Conservation (phyloP, 352 stramenopile genomes). For the Phytophthora citricola region DNA sequence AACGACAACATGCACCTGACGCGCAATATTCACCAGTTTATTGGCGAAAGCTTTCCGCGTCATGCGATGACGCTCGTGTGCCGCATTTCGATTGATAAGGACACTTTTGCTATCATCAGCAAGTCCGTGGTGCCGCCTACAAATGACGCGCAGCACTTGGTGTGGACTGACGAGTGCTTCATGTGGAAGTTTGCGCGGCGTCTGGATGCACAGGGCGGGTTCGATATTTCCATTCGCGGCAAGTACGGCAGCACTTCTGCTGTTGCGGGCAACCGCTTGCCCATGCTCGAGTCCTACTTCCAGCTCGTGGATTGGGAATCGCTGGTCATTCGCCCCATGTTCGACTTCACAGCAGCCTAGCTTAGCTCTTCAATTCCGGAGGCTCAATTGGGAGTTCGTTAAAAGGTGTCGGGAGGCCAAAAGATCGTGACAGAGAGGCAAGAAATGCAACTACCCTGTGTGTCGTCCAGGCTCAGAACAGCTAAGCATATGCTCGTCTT, state of each 20-base stretch:
- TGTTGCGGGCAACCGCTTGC: constrained; percentile 81
- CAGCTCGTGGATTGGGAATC: constrained; percentile 88
- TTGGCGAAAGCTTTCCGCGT: constrained; percentile 85
- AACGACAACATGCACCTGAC: constrained; percentile 89
- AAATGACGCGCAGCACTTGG: constrained; percentile 84
- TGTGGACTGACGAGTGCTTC: constrained; percentile 90
- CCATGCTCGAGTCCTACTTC: constrained; percentile 88
- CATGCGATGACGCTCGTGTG: constrained; percentile 86
- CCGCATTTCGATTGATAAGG: constrained; percentile 82
- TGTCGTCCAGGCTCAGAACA: constrained; percentile 7
- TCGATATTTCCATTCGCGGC: constrained; percentile 77
- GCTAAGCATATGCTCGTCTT: constrained; percentile 23
- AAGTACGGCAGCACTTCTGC: constrained; percentile 87
- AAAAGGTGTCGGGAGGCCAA: constrained; percentile 17
- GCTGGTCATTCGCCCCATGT: constrained; percentile 81
- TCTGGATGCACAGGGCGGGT: constrained; percentile 61
- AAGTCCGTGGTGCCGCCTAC: constrained; percentile 82
- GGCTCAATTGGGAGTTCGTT: constrained; percentile 22
- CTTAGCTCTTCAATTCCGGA: constrained; percentile 24
- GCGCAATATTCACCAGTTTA: constrained; percentile 89
- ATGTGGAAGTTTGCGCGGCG: constrained; percentile 84
- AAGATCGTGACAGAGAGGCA: constrained; percentile 14
- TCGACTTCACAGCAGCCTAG: constrained; percentile 63
- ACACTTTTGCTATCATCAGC: constrained; percentile 85
- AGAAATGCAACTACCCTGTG: background rate